Conservation (phyloP, 2,329 filamentous ascomycete species). For the Fusarium sp. region DNA sequence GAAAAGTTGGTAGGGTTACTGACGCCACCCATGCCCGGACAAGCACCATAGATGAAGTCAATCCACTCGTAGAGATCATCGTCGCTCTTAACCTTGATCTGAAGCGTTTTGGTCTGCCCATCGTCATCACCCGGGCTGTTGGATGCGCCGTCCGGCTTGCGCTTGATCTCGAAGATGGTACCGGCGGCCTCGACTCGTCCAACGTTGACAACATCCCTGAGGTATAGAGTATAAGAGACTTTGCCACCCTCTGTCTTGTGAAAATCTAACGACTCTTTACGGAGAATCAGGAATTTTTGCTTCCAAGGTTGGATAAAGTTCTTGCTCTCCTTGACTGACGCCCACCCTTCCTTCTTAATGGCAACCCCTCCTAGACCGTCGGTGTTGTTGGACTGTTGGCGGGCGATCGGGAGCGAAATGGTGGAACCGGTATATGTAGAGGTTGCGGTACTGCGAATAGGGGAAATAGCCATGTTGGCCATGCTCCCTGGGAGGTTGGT, state of each 20-base stretch:
- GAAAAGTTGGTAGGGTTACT: slow-evolving; percentile 99
- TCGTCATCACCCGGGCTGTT: slow-evolving; percentile 85
- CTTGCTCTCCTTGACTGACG: slow-evolving; percentile 91
- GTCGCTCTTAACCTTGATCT: slow-evolving; percentile 94
- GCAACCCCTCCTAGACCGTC: slow-evolving; percentile 78
- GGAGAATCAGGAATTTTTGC: slow-evolving; percentile 90
- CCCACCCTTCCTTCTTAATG: slow-evolving; percentile 86
- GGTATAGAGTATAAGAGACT: slow-evolving; percentile 85
- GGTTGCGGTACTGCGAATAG: slow-evolving; percentile 76
- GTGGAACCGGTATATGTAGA: slow-evolving; percentile 66
- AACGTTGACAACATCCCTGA: slow-evolving; percentile 92
- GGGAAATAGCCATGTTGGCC: slow-evolving; percentile 83
- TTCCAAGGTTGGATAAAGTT: slow-evolving; percentile 90
- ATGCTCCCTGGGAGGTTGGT: slow-evolving; percentile 84
- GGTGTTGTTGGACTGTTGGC: slow-evolving; percentile 73
- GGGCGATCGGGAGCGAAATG: slow-evolving; percentile 79
- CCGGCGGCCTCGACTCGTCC: slow-evolving; percentile 92
- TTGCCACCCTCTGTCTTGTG: slow-evolving; percentile 93
- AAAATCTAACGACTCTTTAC: slow-evolving; percentile 95
- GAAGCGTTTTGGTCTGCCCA: slow-evolving; percentile 84
- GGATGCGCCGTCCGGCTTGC: slow-evolving; percentile 77
- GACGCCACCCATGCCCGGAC: slow-evolving; percentile 97
- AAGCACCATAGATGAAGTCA: slow-evolving; percentile 96
- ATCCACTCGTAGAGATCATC: slow-evolving; percentile 99
- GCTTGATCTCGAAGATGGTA: slow-evolving; percentile 94